Percentiles rank a stretch among this genome's conserved stretches.
Conservation (phyloP, 139 green algal genomes). For the Yamagishiella unicocca region DNA sequence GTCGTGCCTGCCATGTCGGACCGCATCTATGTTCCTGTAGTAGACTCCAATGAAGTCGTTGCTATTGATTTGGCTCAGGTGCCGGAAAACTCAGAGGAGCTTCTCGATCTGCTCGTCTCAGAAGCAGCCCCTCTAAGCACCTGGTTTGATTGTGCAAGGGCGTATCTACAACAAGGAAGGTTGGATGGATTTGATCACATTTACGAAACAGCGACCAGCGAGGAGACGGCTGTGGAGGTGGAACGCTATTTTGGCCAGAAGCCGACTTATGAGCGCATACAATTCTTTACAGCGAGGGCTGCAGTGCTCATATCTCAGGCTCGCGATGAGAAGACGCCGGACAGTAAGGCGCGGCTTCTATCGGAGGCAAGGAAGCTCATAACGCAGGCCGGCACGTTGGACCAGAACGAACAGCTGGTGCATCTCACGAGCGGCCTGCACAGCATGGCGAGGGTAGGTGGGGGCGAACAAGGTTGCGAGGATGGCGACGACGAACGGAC, state of each 20-base stretch:
- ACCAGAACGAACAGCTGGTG: constrained; percentile 76
- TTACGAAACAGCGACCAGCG: constrained; percentile 45
- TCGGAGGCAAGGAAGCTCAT: constrained; percentile 56
- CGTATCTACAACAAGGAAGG: constrained; percentile 72
- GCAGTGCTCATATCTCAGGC: constrained; percentile 68
- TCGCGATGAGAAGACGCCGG: constrained; percentile 50
- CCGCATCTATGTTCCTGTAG: constrained; percentile 69
- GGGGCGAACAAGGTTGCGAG: too few species aligned
- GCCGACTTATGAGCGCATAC: constrained; percentile 77
- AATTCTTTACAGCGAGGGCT: constrained; percentile 81
- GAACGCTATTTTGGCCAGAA: constrained; percentile 55
- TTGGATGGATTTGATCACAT: constrained; percentile 56
- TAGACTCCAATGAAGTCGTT: constrained; percentile 71
- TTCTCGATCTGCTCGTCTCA: constrained; percentile 77
- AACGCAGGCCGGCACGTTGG: constrained; percentile 50
- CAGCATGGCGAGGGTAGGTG: constrained; percentile 70
- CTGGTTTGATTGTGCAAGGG: constrained; percentile 83
- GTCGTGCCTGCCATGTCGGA: background rate
- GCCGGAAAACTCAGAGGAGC: constrained; percentile 70
- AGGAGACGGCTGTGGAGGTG: constrained; percentile 54
- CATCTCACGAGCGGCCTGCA: constrained; percentile 72
- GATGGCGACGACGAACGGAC: too few species aligned
- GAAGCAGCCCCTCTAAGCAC: constrained; percentile 76
- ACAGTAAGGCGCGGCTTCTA: constrained; percentile 50
- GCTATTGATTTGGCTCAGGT: constrained; percentile 63